Conservation (phyloP, 2,329 filamentous ascomycete species). For the Bipolaris sorokiniana region DNA sequence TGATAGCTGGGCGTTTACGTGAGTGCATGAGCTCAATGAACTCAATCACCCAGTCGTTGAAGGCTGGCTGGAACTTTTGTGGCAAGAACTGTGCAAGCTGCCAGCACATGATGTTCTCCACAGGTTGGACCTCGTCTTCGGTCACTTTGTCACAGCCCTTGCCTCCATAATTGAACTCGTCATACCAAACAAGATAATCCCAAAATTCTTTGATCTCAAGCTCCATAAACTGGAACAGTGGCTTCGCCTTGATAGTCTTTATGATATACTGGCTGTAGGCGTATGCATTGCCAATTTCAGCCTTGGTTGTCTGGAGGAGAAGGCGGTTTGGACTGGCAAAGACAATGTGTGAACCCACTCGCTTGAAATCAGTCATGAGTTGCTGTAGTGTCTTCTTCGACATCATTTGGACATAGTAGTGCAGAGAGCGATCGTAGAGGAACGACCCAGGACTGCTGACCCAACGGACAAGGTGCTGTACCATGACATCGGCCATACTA, state of each 20-base stretch:
- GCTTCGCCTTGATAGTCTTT: constrained; percentile 94
- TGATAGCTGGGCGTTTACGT: constrained; percentile 68
- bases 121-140: constrained; percentile 74
- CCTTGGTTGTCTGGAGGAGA: constrained; percentile 93
- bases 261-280: constrained; percentile 98
- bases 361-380: constrained; percentile 93
- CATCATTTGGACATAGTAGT: constrained; percentile 99
- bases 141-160: constrained; percentile 86
- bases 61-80: constrained; percentile 76
- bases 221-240: constrained; percentile 95
- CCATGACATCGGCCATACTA: constrained; percentile 95
- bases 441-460: constrained; percentile 92
- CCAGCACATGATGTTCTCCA: constrained; percentile 98
- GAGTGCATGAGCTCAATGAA: constrained; percentile 94
- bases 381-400: constrained; percentile 96
- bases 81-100: constrained; percentile 92
- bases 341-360: constrained; percentile 93
- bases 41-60: constrained; percentile 91
- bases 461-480: constrained; percentile 97
- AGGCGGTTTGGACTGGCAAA: constrained; percentile 90
- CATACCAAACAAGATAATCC: constrained; percentile 99
- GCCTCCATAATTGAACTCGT: constrained; percentile 98
- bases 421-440: constrained; percentile 90
- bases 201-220: constrained; percentile 98
- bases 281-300: constrained; percentile 94